Evolutionary conservation across 2,329 filamentous ascomycete genomes (phyloP).

Genomic region (Leptoxyphium fumago): DNA sequence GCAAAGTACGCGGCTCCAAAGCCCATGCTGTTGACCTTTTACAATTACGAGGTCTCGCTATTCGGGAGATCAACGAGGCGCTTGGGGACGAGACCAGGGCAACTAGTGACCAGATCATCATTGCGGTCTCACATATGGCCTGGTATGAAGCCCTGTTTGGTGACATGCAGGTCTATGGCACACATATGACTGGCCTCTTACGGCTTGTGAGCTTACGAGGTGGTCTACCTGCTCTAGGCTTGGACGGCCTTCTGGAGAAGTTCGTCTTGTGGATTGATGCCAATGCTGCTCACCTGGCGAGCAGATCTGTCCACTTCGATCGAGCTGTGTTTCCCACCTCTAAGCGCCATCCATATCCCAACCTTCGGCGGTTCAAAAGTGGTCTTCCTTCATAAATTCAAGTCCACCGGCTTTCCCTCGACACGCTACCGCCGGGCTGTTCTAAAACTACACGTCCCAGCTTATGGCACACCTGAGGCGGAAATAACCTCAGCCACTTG

Average conservation of each 20-base stretch:
- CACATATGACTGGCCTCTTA: constrained; percentile 34
- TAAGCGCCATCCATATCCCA: not conserved
- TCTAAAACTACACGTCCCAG: not conserved
- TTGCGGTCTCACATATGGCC: constrained; percentile 37
- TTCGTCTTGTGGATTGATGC: constrained; percentile 36
- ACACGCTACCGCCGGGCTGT: not conserved
- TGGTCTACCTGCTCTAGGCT: constrained; percentile 28
- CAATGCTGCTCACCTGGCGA: constrained; percentile 15
- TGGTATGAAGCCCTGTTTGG: constrained; percentile 39
- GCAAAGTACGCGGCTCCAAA: constrained; percentile 12
- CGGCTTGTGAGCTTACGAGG: constrained; percentile 31
- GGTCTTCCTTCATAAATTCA: not conserved
- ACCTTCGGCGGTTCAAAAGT: not conserved
- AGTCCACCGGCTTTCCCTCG: not conserved
- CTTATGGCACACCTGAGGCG: not conserved
- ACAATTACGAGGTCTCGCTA: constrained; percentile 29
- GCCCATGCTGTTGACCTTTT: constrained; percentile 24
- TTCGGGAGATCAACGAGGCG: constrained; percentile 28
- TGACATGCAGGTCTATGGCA: constrained; percentile 25
- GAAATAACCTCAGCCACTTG: not conserved
- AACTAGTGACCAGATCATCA: constrained; percentile 30
- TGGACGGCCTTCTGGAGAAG: constrained; percentile 31
- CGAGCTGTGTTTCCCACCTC: not conserved
- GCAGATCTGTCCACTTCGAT: not conserved
- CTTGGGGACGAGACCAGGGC: constrained; percentile 18